phyloP scores from a whole-genome alignment of 2,329 filamentous ascomycete genomes.

The Curvularia hawaiiensis region DNA sequence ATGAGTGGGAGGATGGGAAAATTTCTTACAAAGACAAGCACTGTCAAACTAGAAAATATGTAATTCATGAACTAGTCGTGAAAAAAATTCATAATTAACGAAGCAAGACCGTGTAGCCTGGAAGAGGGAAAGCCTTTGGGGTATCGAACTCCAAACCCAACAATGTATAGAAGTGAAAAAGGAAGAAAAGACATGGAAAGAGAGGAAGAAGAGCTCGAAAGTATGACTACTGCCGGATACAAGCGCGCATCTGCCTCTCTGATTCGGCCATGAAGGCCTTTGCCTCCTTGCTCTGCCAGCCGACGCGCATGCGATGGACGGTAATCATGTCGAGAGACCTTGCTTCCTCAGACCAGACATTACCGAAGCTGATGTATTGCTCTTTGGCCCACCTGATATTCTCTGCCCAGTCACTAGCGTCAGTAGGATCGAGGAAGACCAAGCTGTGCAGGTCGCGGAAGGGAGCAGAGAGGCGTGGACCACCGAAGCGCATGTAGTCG shows the following conservation, averaged over 20 bases:
- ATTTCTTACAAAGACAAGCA: no score
- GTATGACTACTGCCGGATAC: neutral
- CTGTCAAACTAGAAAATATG: no score
- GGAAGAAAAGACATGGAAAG: neutral
- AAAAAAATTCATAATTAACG: no score
- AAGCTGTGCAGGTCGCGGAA: constrained; percentile 37
- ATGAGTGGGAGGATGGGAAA: no score
- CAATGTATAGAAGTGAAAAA: neutral
- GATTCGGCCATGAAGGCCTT: neutral
- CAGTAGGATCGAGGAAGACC: constrained; percentile 19
- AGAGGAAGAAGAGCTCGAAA: neutral
- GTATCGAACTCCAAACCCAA: neutral
- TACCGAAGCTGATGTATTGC: constrained; percentile 28
- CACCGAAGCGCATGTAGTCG: constrained; percentile 24
- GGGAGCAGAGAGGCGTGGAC: constrained; percentile 24
- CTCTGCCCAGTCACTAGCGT: constrained; percentile 38
- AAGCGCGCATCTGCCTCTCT: no score
- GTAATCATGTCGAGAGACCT: constrained; percentile 32
- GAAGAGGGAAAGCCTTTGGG: neutral
- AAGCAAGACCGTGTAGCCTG: neutral
- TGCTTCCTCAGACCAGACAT: constrained; percentile 37
- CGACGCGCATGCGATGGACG: constrained; percentile 17
- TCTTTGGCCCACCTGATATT: constrained; percentile 43
- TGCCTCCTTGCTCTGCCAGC: constrained; percentile 36
- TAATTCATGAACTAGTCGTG: no score